Evolutionary conservation across 352 stramenopile species (phyloP), one percentile per base, ranked within the genome.

Genomic region (Phytopythium sindhum): DNA sequence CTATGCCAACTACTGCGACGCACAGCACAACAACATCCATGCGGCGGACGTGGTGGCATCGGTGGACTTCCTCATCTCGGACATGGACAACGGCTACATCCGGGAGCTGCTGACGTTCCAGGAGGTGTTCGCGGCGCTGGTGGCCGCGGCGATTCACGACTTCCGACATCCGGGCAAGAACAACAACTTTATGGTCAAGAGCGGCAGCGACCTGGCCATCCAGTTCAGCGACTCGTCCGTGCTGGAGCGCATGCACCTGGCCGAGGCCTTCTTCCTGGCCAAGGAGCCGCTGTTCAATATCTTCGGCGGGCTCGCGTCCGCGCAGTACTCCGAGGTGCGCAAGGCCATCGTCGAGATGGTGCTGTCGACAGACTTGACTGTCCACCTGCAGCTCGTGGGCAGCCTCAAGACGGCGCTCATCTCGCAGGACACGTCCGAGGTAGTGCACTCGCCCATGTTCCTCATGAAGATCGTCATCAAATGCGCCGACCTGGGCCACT

Each of bases 401-500:
- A 89, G 74, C 42, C 67, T 94, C 45, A 91, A 95, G 61, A 90
- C 86, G 1, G 83, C 78, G n/a, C 68, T 94, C 41, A 86, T 93
- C 35, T 91, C 82, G 4, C 84, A 91, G 57, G 82, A 92, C 51
- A 81, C 81, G 12, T 78, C 75, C 12, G 86, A 92, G 29, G 70
- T 92, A 35, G 74, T 86, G 53, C 81, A 92, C 57, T 92, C 81
- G 8, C 83, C 81, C 2, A 93, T 93, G 75, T 76, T 95, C 61
- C 66, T 96, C 35, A 91, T 94, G 76, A 93, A 92, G 63, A 89
- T 91, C 59, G 81, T 94, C 31, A 91, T 96, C 66, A 95, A 96
- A 65, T 89, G 88, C 57, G 88, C 95, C 10, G 95, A 99, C 68
- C 74, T 98, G 29, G 96, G 89, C 17, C 96, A 98, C 72, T 96